Evolutionary conservation across 495 filamentous ascomycete species (phyloP), one percentile per base, ranked within the genome.

Genomic region (Aspergillus taichungensis): DNA sequence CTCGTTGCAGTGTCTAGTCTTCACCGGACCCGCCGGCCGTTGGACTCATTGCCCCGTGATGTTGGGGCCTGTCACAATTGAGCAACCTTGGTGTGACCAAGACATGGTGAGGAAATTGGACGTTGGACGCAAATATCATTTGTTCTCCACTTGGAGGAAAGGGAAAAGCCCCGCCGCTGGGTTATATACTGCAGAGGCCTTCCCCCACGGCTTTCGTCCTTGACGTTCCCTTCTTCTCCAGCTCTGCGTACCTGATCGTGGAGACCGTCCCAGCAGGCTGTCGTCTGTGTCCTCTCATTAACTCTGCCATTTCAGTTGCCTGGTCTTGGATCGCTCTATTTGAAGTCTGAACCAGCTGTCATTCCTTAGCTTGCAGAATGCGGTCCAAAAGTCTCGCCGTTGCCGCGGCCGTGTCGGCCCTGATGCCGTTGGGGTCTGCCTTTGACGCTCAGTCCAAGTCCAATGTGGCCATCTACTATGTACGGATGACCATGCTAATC

Each of bases 381-480:
- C 48, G 40, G 31, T 57, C 48, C 13, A 66, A 53, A 30, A 48
- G 51, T 37, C 12, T 68, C 37, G 52, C 56, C 50, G 48, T 56
- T 36, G 45, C 51, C 50, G 41, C 54, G 39, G 62, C 55, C n/a
- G 41, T 67, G 24, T 59, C 63, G 34, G 51, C 51, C 30, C 39
- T 67, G 30, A 44, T 51, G 45, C 52, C 62, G 28, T 36, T 56
- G 34, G 53, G 72, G 10, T 43, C 71, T 41, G 77, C 73, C 39
- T 77, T 82, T 53, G 58, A 73, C 53, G 46, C 69, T 4, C 42
- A 50, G 29, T 60, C 69, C 5, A 69, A 67, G n/a, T 71, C 66
- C 45, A 85, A 84, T 55, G 56, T 85, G 51, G 78, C 75, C 14
- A 64, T 85, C 18, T 86, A 85, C 59, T 86, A 79, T 69, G 82